Percentiles rank a stretch among this genome's conserved stretches.
Conservation (phyloP, 129 eudicot genomes). For the Cynara cardunculus region DNA sequence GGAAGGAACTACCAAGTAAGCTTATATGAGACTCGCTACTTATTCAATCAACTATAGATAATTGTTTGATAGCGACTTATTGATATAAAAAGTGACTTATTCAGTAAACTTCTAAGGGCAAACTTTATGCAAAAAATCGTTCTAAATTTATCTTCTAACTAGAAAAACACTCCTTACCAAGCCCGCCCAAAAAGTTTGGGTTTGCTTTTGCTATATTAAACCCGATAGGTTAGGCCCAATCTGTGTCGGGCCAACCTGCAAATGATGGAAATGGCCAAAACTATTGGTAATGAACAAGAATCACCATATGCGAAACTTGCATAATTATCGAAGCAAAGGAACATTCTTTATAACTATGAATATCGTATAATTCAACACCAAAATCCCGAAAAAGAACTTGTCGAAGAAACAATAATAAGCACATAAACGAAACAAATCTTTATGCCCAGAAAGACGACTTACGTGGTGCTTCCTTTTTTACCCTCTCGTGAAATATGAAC, state of each 20-base stretch:
- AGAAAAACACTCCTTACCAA: neutral
- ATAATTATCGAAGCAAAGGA: slow-evolving; percentile 8
- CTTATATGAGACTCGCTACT: no score
- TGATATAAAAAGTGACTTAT: no score
- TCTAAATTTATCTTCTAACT: no score
- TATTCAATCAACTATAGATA: no score
- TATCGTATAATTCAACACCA: slow-evolving; percentile 17
- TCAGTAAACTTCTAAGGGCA: no score
- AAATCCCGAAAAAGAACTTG: neutral
- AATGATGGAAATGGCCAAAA: neutral
- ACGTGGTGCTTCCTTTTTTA: slow-evolving; percentile 25
- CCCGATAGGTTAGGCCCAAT: no score
- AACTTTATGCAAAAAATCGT: no score
- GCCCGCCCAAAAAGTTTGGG: neutral
- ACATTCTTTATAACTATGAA: slow-evolving; percentile 19
- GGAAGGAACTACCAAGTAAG: no score
- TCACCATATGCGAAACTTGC: neutral
- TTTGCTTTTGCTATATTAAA: no score
- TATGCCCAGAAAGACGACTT: slow-evolving; percentile 29
- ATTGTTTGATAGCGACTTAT: no score
- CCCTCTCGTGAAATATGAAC: slow-evolving; percentile 26
- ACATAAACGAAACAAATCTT: slow-evolving; percentile 46
- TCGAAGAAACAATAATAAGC: slow-evolving; percentile 19
- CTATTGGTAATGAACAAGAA: neutral
- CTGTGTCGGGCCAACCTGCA: neutral